Evolutionary conservation across 106 monocot genomes (phyloP), one percentile per base, ranked within the genome.

Genomic region (Alisma plantagoaquatica): DNA sequence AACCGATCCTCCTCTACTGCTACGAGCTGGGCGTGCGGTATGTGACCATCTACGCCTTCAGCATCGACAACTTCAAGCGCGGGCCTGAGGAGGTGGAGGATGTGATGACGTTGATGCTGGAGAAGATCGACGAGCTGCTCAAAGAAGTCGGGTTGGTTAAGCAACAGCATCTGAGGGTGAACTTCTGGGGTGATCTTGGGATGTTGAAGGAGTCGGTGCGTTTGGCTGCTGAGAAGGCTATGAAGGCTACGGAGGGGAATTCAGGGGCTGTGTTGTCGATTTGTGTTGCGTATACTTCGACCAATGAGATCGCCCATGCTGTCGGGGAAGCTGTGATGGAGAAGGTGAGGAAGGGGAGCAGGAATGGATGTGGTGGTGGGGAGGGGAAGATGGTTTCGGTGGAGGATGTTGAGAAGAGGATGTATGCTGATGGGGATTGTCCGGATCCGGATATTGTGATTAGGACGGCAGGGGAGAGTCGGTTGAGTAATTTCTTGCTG

Each of bases 21-120:
- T 69, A 69, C 17, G 68, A 69, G 43, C 52, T 69, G 68, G 60
- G 60, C 24, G 27, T 68, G 12, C 42, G 52, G 17, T 68, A 59
- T 53, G 68, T 68, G 52, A 68, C 68, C n/a, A 47, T 68, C 2
- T 68, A 68, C 30, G 68, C 68, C 17, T 68, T 68, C 43, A 68
- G 68, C 31, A 60, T 68, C 11, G 68, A 68, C 25, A 68, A 68
- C 23, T 68, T 68, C 41, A 53, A 50, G 42, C 26, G 60, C 32
- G 60, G 47, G 32, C 68, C 68, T 10, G 68, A 69, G 2, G 68
- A 69, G 58, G 68, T 69, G 2, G 53, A 69, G 30, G 23, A 21
- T 7, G 16, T 69, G 51, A 69, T 69, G 60, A 31, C 31, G 23
- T 29, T 69, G 29, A 69, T 69, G 51, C 27, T 60, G 43, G 68